Conservation (phyloP, 441 rosid species). For the Populus hybrid region DNA sequence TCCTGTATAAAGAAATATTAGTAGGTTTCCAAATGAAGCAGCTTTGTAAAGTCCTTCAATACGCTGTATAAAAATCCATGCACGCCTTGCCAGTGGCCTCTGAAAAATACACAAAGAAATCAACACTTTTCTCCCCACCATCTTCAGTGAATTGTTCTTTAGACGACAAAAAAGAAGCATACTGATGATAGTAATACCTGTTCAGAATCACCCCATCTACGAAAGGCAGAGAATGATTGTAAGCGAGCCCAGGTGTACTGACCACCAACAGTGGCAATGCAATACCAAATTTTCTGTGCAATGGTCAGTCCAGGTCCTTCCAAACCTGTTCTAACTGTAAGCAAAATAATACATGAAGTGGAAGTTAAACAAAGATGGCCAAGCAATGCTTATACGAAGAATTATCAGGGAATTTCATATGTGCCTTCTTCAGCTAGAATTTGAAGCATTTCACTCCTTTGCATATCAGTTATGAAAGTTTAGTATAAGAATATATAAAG, state of each 20-base stretch:
- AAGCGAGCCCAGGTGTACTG: slow-evolving; percentile 86
- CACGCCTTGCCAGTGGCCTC: slow-evolving; percentile 83
- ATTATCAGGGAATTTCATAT: background rate
- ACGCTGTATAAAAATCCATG: slow-evolving; percentile 73
- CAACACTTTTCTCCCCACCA: slow-evolving; percentile 5
- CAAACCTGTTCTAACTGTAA: slow-evolving; percentile 80
- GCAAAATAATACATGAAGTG: slow-evolving; percentile 15
- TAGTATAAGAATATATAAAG: background rate
- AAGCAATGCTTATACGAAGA: background rate
- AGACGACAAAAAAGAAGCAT: background rate
- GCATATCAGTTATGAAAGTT: background rate
- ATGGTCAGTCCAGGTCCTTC: slow-evolving; percentile 90
- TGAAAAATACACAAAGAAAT: slow-evolving; percentile 30
- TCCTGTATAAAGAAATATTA: slow-evolving; percentile 86
- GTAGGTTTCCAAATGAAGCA: slow-evolving; percentile 82
- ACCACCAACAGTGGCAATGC: slow-evolving; percentile 89
- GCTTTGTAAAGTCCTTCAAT: slow-evolving; percentile 84
- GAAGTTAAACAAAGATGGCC: background rate
- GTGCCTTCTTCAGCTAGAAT: background rate
- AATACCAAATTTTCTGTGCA: slow-evolving; percentile 87
- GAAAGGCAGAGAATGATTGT: slow-evolving; percentile 93
- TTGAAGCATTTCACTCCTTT: background rate
- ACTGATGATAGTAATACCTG: slow-evolving; percentile 40
- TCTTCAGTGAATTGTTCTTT: background rate
- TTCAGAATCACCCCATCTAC: slow-evolving; percentile 96